Percentiles rank a stretch among this genome's conserved stretches.
phyloP scores from a whole-genome alignment of 2,329 filamentous ascomycete genomes.

The Verticillium longisporum region DNA sequence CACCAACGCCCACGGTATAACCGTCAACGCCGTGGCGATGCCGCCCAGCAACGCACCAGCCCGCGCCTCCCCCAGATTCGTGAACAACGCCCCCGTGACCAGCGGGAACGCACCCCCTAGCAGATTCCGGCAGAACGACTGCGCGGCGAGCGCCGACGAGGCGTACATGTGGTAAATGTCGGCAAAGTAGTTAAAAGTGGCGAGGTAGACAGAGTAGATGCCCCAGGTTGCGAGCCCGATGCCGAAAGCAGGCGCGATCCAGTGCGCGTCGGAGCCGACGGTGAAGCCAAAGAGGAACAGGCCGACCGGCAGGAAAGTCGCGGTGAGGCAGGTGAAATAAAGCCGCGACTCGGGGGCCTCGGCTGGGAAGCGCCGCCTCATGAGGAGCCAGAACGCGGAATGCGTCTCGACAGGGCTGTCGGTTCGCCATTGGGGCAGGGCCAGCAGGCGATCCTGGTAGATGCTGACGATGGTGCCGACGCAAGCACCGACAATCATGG shows the following conservation, averaged over 20 bases:
- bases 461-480: conserved; percentile 64
- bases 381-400: conserved; percentile 34
- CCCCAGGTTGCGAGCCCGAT: conserved; percentile 74
- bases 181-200: conserved; percentile 88
- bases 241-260: conserved; percentile 65
- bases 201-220: conserved; percentile 80
- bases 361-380: conserved; percentile 38
- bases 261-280: conserved; percentile 53
- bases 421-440: conserved; percentile 30
- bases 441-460: conserved; percentile 62
- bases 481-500: conserved; percentile 57
- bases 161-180: conserved; percentile 84
- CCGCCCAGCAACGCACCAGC: conserved; percentile 73
- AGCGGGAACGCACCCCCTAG: conserved; percentile 77
- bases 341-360: conserved; percentile 68
- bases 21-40: conserved; percentile 59
- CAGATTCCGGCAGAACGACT: conserved; percentile 80
- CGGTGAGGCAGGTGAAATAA: conserved; percentile 76
- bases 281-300: conserved; percentile 78
- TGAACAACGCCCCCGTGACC: conserved; percentile 67
- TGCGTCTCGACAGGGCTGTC: conserved; percentile 18
- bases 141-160: conserved; percentile 77
- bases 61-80: conserved; percentile 59
- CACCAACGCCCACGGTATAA: conserved; percentile 83
- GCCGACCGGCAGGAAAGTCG: conserved; percentile 68